Base-by-base conservation (phyloP, 192 early-diverging fungal species). In the Podila minutissima region DNA sequence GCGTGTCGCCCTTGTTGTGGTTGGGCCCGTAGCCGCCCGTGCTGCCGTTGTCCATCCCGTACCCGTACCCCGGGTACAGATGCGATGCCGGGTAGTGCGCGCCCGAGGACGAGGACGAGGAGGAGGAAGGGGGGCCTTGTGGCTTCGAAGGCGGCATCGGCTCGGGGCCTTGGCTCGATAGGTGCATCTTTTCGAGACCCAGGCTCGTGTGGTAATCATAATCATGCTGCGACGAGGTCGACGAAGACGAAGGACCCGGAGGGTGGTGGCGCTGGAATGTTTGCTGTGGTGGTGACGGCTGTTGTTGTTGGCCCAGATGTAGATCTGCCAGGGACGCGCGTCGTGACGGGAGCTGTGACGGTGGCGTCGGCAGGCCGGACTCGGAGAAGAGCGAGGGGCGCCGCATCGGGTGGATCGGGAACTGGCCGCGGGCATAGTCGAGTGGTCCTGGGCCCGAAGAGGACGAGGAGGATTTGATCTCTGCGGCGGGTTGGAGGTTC, bases 1-100 rank as follows among this genome's bases (percentile, higher is more conserved):
- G 91, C 13, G 87, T 86, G 24, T 90, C 89, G 24, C 65, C 65
- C 57, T 79, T 79, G 28, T 29, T 31, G n/a, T n/a, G n/a, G 15
- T 60, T 64, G 49, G n/a, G 5, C 60, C 53, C 64, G 33, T 3
- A 1, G 2, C 26, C 28, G 41, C 68, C 33, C 33, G 33, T 35
- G 33, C 33, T 35, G 4, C 33, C 62, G 59, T 62, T 31, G 31
- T 60, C 17, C 10, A 7, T 31, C 6, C 65, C 9, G 50, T 59
- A 57, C 59, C 66, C 64, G 38, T 81, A 83, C 28, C 74, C 77
- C 20, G 78, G 82, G 60, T 82, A 81, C 8, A 78, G 59, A 63
- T 75, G 38, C 67, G 24, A 46, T 5, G 11, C 12, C 9, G 38
- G 12, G 38, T 41, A 41, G n/a, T n/a, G n/a, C n/a, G n/a, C n/a